These are phyloP conservation scores for Cryphonectria japonica DNA, from an alignment of 2,329 filamentous ascomycete genomes.

Conservation along the genomic window DNA sequence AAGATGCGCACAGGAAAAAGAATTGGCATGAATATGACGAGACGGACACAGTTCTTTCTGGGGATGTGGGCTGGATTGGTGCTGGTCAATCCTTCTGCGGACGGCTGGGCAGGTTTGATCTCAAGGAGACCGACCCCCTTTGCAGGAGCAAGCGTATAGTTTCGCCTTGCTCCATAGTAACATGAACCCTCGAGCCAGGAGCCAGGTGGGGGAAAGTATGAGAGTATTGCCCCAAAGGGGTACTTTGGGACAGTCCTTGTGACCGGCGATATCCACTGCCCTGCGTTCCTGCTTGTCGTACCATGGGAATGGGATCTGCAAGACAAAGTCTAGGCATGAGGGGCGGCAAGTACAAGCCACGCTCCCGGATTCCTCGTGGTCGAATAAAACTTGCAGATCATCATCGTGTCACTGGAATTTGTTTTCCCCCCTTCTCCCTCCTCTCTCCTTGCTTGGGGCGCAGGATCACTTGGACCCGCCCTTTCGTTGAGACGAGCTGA, in stretches of 20 bases:
- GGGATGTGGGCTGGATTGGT: background rate
- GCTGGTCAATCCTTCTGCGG: background rate
- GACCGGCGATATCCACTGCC: slow-evolving; percentile 1
- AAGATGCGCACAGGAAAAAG: background rate
- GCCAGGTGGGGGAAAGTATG: background rate
- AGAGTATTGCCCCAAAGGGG: background rate
- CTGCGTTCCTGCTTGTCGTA: background rate
- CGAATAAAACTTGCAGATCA: background rate
- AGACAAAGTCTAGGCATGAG: background rate
- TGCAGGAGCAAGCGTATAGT: background rate
- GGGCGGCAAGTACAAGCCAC: background rate
- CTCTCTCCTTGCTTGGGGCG: background rate
- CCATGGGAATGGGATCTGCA: slow-evolving; percentile 1
- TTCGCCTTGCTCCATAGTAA: background rate
- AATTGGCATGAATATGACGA: background rate
- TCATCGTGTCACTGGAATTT: background rate
- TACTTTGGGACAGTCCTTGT: background rate
- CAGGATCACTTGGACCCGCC: slow-evolving; percentile 1
- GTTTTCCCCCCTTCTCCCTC: background rate
- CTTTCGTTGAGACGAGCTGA: background rate
- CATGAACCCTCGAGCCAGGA: background rate
- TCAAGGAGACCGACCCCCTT: background rate
- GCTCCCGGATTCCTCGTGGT: background rate
- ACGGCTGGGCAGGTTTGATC: background rate
- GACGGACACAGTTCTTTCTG: background rate